A percentile compares a stretch with the other conserved stretches of the same genome.
Evolutionary conservation across 306 rosid genomes (phyloP).

Genomic region (Castanea sativa): DNA sequence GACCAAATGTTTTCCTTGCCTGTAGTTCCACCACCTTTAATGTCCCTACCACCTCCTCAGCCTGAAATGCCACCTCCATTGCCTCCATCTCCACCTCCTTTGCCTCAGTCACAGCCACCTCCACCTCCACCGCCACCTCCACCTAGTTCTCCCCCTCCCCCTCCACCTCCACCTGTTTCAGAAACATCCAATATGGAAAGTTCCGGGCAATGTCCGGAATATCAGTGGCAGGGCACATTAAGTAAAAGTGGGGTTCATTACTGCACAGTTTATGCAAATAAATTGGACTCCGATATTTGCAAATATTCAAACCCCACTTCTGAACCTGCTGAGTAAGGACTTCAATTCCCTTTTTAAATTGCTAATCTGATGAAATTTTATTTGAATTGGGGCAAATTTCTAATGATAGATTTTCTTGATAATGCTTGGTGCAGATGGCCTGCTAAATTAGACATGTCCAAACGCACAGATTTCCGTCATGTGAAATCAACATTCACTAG

Average conservation of each 20-base stretch:
- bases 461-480: conserved; percentile 85
- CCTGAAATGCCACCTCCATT: conserved; percentile 73
- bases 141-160: conserved; percentile 78
- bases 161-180: conserved; percentile 57
- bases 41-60: conserved; percentile 69
- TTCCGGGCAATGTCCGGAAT: conserved; percentile 42
- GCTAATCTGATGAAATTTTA: conserved; percentile 14
- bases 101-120: conserved; percentile 78
- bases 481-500: conserved; percentile 77
- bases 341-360: conserved; percentile 18
- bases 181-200: conserved; percentile 47
- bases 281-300: conserved; percentile 72
- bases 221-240: conserved; percentile 79
- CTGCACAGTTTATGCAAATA: conserved; percentile 71
- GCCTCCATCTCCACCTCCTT: conserved; percentile 81
- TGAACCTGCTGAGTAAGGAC: conserved; percentile 82
- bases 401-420: conserved; percentile 19
- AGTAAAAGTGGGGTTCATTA: conserved; percentile 95
- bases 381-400: conserved; percentile 4
- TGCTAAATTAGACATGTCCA: conserved; percentile 85
- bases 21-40: conserved; percentile 48
- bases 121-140: conserved; percentile 74
- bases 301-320: conserved; percentile 64
- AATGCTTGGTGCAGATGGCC: conserved; percentile 80
- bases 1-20: conserved; percentile 58